These are phyloP conservation scores for Sporormia fimetaria DNA, from an alignment of 495 filamentous ascomycete genomes.

Conservation along the genomic window DNA sequence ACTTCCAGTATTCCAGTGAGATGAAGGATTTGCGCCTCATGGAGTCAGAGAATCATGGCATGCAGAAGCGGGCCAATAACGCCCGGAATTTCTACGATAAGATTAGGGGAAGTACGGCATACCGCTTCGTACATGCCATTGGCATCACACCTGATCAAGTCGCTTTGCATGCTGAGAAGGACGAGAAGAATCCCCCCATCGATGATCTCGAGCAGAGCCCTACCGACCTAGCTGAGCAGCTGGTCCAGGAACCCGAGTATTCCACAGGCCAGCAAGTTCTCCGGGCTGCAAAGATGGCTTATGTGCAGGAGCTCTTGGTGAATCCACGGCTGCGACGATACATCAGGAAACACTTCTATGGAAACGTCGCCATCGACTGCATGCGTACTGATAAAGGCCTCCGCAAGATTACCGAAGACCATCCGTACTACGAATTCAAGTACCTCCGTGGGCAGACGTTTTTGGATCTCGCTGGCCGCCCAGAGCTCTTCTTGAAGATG, in stretches of 20 bases:
- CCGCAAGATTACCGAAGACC: constrained; percentile 87
- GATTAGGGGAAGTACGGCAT: constrained; percentile 64
- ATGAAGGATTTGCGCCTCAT: constrained; percentile 57
- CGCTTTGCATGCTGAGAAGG: constrained; percentile 68
- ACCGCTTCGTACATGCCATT: constrained; percentile 74
- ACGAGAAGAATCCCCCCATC: constrained; percentile 48
- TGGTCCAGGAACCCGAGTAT: constrained; percentile 57
- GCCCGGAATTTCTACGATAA: constrained; percentile 67
- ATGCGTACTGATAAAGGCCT: constrained; percentile 86
- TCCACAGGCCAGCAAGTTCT: constrained; percentile 64
- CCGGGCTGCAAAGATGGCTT: constrained; percentile 69
- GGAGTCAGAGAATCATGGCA: constrained; percentile 41
- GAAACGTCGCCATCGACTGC: constrained; percentile 70
- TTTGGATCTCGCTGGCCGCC: constrained; percentile 62
- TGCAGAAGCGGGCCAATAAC: constrained; percentile 68
- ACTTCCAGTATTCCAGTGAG: constrained; percentile 81
- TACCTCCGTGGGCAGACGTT: constrained; percentile 84
- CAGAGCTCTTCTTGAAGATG: constrained; percentile 89
- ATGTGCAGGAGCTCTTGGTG: constrained; percentile 77
- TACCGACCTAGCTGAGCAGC: constrained; percentile 59
- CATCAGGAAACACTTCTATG: constrained; percentile 71
- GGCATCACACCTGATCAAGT: constrained; percentile 83
- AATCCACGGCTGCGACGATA: constrained; percentile 85
- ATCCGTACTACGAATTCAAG: constrained; percentile 96
- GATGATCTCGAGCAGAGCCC: constrained; percentile 70